phyloP scores from a whole-genome alignment of 2,329 filamentous ascomycete species.

The Cytospora mali region DNA sequence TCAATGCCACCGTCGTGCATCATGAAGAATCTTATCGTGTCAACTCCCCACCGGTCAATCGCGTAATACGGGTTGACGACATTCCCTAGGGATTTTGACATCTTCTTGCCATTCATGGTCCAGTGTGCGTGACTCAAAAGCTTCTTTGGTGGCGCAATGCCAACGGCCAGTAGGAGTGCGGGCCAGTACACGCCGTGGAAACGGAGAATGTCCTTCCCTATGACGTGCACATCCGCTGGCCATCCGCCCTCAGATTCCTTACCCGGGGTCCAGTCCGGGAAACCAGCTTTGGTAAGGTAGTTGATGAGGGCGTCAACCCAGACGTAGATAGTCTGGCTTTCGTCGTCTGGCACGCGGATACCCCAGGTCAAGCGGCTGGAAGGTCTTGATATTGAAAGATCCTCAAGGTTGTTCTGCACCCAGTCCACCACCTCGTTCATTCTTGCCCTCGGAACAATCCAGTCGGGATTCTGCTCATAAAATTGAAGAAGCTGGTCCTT shows the following conservation, averaged over 20 bases:
- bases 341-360: constrained; percentile 82
- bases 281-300: constrained; percentile 86
- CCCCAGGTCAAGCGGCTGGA: constrained; percentile 81
- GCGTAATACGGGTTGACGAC: constrained; percentile 94
- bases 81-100: constrained; percentile 95
- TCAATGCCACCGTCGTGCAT: constrained; percentile 75
- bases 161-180: constrained; percentile 87
- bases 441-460: constrained; percentile 71
- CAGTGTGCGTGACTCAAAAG: constrained; percentile 92
- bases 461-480: constrained; percentile 75
- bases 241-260: constrained; percentile 68
- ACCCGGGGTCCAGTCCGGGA: constrained; percentile 72
- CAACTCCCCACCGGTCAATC: constrained; percentile 83
- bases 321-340: constrained; percentile 90
- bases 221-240: constrained; percentile 89
- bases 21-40: constrained; percentile 88
- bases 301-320: constrained; percentile 97
- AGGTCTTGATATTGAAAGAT: constrained; percentile 88
- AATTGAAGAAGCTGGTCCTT: constrained; percentile 77
- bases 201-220: constrained; percentile 94
- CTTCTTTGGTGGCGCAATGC: constrained; percentile 74
- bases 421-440: constrained; percentile 79
- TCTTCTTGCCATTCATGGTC: constrained; percentile 89
- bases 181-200: constrained; percentile 99
- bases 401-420: constrained; percentile 76